These are phyloP conservation scores for Rauvolfia tetraphylla DNA, from an alignment of 257 asterid genomes.

Conservation along the genomic window DNA sequence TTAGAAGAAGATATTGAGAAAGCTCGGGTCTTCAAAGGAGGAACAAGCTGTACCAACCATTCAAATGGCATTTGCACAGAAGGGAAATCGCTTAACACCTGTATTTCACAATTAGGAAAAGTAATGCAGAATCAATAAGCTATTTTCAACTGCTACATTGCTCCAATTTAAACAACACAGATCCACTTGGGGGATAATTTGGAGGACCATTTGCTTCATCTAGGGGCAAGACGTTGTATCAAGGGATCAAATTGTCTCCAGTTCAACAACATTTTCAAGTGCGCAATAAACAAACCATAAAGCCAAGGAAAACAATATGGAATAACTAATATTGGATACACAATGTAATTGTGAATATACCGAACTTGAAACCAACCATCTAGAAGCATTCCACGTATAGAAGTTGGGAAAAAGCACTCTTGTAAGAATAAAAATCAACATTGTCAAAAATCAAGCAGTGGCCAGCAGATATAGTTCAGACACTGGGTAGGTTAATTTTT, in stretches of 20 bases:
- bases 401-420: not conserved
- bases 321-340: not conserved
- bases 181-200: not conserved
- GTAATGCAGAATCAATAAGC: constrained; percentile 7
- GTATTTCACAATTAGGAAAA: constrained; percentile 19
- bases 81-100: constrained; percentile 92
- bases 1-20: constrained; percentile 86
- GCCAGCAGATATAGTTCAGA: not conserved
- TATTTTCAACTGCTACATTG: not conserved
- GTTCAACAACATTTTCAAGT: not conserved
- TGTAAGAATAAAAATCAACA: not conserved
- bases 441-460: not conserved
- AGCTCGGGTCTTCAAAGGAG: constrained; percentile 76
- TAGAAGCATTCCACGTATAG: not conserved
- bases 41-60: constrained; percentile 92
- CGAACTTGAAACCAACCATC: not conserved
- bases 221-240: not conserved
- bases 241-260: not conserved
- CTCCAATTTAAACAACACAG: not conserved
- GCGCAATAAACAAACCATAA: not conserved
- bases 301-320: not conserved
- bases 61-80: constrained; percentile 90
- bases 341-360: not conserved
- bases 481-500: constrained; percentile 10
- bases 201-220: not conserved